These are phyloP conservation scores for Dactylonectria macrodidyma DNA, from an alignment of 2,329 filamentous ascomycete species.

Conservation along the genomic window DNA sequence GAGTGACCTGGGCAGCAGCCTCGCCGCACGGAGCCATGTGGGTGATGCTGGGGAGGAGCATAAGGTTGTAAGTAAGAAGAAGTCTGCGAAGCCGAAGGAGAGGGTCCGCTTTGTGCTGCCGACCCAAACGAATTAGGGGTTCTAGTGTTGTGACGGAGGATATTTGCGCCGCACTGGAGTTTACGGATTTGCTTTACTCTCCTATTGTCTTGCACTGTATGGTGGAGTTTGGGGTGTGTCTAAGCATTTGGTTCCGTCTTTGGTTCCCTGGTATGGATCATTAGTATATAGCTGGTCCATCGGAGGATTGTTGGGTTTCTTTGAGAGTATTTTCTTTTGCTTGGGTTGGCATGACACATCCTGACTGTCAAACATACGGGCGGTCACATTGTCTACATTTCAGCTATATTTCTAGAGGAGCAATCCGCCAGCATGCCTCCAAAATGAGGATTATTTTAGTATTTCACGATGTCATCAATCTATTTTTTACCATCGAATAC, in stretches of 20 bases:
- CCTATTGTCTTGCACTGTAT: constrained; percentile 23
- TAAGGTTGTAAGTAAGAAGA: constrained; percentile 41
- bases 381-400: constrained; percentile 24
- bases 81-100: constrained; percentile 67
- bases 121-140: constrained; percentile 52
- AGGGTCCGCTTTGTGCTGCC: constrained; percentile 70
- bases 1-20: constrained; percentile 58
- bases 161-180: constrained; percentile 45
- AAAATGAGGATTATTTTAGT: constrained; percentile 24
- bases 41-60: constrained; percentile 46
- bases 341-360: constrained; percentile 24
- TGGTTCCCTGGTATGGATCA: constrained; percentile 31
- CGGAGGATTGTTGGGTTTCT: constrained; percentile 21
- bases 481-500: not conserved
- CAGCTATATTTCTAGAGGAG: constrained; percentile 29
- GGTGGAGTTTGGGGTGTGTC: constrained; percentile 16
- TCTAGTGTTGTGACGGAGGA: not conserved
- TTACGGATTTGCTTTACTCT: constrained; percentile 35
- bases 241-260: constrained; percentile 15
- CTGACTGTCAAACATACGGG: constrained; percentile 19
- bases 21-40: constrained; percentile 49
- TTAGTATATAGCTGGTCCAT: constrained; percentile 39
- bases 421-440: constrained; percentile 29
- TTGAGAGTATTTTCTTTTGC: constrained; percentile 20
- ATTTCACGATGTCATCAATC: constrained; percentile 3